A percentile compares a stretch with the other conserved stretches of the same genome.
Conservation (phyloP, 108 stramenopile genomes). For the Skeletonema costatum region DNA sequence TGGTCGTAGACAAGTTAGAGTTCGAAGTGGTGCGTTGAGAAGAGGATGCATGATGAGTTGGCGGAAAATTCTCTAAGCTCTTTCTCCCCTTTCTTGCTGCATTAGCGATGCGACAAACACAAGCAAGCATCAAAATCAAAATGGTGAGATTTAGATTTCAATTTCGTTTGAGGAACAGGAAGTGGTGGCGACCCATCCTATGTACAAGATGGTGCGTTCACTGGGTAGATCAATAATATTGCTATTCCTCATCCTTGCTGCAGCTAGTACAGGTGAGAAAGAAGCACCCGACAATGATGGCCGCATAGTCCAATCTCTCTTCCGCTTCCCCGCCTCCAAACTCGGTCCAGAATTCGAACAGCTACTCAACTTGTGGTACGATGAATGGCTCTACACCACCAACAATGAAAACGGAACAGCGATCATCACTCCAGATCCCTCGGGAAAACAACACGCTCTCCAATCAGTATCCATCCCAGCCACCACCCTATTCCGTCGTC, state of each 20-base stretch:
- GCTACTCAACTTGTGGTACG: slow-evolving; percentile 20
- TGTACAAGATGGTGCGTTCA: background rate
- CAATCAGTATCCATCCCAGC: slow-evolving; percentile 32
- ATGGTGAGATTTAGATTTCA: too few species aligned
- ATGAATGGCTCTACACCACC: slow-evolving; percentile 14
- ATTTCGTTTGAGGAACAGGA: too few species aligned
- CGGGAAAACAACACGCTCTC: slow-evolving; percentile 26
- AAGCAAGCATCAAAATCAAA: too few species aligned
- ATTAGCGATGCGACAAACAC: too few species aligned
- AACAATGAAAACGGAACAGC: background rate
- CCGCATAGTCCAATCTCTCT: slow-evolving; percentile 32
- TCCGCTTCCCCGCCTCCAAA: slow-evolving; percentile 31
- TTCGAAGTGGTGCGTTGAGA: too few species aligned
- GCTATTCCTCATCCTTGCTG: background rate
- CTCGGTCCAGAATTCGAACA: slow-evolving; percentile 29
- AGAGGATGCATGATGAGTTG: too few species aligned
- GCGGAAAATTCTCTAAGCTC: too few species aligned
- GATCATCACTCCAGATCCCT: slow-evolving; percentile 32
- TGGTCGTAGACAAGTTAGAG: too few species aligned
- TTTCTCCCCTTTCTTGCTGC: too few species aligned
- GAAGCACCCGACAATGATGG: background rate
- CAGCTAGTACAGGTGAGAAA: background rate
- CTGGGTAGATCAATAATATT: background rate
- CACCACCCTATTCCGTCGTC: slow-evolving; percentile 42
- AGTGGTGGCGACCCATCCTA: too few species aligned